Base-by-base conservation (phyloP, 257 asterid species). In the Solanum megistacrolobum region DNA sequence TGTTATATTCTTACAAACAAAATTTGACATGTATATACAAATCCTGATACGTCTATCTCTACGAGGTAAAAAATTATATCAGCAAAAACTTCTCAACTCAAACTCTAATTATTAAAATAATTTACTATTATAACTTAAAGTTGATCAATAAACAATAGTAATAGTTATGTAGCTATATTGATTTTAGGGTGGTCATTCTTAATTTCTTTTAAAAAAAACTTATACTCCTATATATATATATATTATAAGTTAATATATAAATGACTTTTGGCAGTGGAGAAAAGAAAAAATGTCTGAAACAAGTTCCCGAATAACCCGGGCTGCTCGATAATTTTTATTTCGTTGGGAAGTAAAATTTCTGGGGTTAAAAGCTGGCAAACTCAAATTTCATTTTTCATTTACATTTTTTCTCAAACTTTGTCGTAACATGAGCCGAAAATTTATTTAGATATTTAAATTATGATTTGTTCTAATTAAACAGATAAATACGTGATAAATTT, bases 211-310 rank as follows among this genome's bases (percentile, higher is more conserved):
- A 12, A 43, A 46, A 12, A 46, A 46, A 11, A 43, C 13, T 3
- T 39, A 9, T 39, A 39, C 41, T 38, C 11, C 1, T 38, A 38
- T 38, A 39, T 39, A 12, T 43, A 12, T 43, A 12, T 43, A 41
- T 41, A 41, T 10, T 1, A 29, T 43, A 48, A 16, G 12, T 13
- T 2, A 31, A 46, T 29, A 32, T 7, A 16, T 20, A 71, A 55
- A 16, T 55, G 81, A 66, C 81, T 85, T 85, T 85, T 84, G 29
- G 21, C 79, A 12, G 38, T 36, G 87, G 2, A 58, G 13, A 39
- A 35, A 66, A 85, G 82, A 85, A 68, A 85, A 39, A 16, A n/a
- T 85, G 87, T 85, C 68, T 85, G 87, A 38, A 85, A 85, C 87
- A 85, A 85, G 4, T 39, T 48, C 43, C 82, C 87, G 82, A 36